Conservation (phyloP, 257 asterid species). For the Solanum virginianum region DNA sequence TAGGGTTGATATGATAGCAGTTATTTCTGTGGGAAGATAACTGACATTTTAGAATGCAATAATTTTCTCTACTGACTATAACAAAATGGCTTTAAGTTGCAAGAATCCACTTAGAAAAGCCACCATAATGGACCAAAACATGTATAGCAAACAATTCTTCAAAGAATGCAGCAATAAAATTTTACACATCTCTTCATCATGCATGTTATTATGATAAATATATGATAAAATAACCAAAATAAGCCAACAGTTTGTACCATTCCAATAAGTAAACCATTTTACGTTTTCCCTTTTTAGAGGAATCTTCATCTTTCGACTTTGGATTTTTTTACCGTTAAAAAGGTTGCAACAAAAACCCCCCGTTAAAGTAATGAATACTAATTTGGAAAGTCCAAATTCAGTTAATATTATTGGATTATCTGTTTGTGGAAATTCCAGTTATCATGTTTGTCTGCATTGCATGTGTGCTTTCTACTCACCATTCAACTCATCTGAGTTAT, state of each 20-base stretch:
- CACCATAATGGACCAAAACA: no score
- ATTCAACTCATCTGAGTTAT: neutral
- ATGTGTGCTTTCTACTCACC: neutral
- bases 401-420: neutral
- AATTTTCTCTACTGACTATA: no score
- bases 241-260: neutral
- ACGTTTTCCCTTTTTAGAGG: neutral
- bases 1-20: no score
- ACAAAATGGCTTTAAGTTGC: no score
- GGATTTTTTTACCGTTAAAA: neutral
- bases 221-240: no score
- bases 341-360: neutral
- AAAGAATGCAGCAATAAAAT: no score
- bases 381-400: neutral
- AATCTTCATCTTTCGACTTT: neutral
- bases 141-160: no score
- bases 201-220: no score
- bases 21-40: no score
- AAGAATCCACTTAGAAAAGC: no score
- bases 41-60: no score
- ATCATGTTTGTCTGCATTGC: neutral
- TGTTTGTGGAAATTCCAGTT: neutral
- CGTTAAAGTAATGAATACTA: neutral
- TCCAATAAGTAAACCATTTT: neutral
- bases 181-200: no score